Base-by-base conservation (phyloP, 176 grass and related monocot species). In the Oryza glaberrima region DNA sequence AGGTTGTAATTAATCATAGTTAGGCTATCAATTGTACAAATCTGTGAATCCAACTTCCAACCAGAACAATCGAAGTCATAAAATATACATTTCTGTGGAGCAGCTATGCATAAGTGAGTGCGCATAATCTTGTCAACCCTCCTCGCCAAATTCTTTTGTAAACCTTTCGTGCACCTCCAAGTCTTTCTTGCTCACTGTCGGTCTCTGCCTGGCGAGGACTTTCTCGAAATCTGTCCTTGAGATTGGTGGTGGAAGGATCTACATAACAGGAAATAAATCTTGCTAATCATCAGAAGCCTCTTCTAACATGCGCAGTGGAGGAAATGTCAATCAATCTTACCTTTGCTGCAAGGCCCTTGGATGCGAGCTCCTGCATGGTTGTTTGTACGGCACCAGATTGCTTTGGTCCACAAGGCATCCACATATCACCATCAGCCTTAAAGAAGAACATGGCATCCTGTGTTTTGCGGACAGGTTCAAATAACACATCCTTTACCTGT, bases 371-470 rank as follows among this genome's bases (percentile, higher is more conserved):
- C n/a, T 90, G 83, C 96, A 98, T 94, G 74, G 91, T 95, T 65
- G 83, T 98, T 77, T 95, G 96, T 58, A 95, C 75, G 0, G 91
- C 87, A 0, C 96, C 96, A 3, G 72, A 79, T 75, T 95, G 91
- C 87, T 93, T 98, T 17, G 93, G 66, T 22, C 96, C 96, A 80
- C 95, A 98, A 36, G 95, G 95, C 89, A 98, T 90, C 95, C 84
- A 98, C 88, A 92, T 92, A 38, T 82, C 96, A 77, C 87, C 87
- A 1, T 76, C 73, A 0, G 76, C 69, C 86, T 92, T 92, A 28
- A 85, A 85, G 83, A 98, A 98, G 87, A 77, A 93, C 96, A 98
- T 95, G n/a, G 96, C 96, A 78, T 95, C 96, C 89, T 98, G 96
- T 45, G 96, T 76, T 82, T 98, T 98, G 51, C 93, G 91, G 71